Conservation (phyloP, 495 filamentous ascomycete species). For the Penicillium angulare region DNA sequence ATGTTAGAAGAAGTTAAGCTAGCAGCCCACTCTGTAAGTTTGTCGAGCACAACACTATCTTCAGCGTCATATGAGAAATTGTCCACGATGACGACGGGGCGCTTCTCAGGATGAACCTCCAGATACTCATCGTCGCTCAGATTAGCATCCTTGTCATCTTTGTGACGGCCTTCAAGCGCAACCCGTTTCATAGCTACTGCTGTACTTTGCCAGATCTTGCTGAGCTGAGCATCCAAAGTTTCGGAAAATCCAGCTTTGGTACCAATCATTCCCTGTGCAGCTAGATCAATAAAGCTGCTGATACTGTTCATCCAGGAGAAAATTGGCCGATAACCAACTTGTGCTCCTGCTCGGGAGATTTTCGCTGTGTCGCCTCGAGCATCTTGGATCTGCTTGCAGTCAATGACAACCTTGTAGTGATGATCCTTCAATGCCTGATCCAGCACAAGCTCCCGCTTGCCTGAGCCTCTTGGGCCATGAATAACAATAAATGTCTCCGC, state of each 20-base stretch:
- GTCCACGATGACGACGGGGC: conserved; percentile 88
- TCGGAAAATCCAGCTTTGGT: conserved; percentile 95
- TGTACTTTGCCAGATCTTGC: conserved; percentile 89
- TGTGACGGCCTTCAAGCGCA: conserved; percentile 64
- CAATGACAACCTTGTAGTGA: conserved; percentile 79
- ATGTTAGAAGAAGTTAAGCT: conserved; percentile 83
- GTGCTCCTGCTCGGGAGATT: conserved; percentile 73
- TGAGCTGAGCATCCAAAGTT: conserved; percentile 85
- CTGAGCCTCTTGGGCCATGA: conserved; percentile 87
- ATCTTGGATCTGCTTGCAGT: conserved; percentile 93
- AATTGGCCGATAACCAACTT: conserved; percentile 90
- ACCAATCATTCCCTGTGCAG: conserved; percentile 89
- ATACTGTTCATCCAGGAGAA: conserved; percentile 97
- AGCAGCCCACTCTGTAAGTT: conserved; percentile 89
- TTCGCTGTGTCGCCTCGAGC: conserved; percentile 87
- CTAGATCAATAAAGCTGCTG: conserved; percentile 87
- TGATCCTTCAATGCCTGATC: conserved; percentile 78
- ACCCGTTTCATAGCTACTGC: conserved; percentile 75
- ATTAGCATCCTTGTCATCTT: conserved; percentile 68
- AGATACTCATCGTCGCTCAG: conserved; percentile 85
- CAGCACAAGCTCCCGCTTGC: conserved; percentile 82
- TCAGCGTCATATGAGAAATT: conserved; percentile 83
- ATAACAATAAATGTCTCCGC: conserved; percentile 92
- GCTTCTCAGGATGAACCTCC: conserved; percentile 80
- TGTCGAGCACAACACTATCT: conserved; percentile 76